Evolutionary conservation across 164 flowering plant species (phyloP).

Genomic region (Vitis amurensis): DNA sequence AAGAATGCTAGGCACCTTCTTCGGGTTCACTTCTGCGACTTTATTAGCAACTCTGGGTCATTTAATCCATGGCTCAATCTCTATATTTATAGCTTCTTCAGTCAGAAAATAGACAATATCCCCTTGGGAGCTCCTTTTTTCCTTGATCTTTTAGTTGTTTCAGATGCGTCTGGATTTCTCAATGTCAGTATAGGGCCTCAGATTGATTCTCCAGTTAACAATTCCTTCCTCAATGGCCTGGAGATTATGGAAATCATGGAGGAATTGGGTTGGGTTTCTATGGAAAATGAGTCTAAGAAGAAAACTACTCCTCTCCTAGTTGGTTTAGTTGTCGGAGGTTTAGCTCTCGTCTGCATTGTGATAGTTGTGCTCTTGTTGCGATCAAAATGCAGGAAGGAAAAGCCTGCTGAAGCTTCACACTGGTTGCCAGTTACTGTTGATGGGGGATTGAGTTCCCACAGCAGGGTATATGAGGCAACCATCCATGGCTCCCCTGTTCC

Average conservation of each 20-base stretch:
- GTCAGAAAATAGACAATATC: neutral
- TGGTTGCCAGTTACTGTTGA: neutral
- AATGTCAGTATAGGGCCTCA: conserved; percentile 3
- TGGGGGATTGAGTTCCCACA: neutral
- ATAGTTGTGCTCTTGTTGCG: neutral
- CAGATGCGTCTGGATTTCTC: conserved; percentile 3
- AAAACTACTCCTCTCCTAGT: neutral
- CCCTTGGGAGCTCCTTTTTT: conserved; percentile 4
- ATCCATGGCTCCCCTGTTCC: neutral
- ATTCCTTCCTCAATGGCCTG: conserved; percentile 15
- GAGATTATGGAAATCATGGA: conserved; percentile 12
- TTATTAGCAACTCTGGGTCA: neutral
- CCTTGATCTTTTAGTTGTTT: conserved; percentile 12
- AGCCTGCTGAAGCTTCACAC: neutral
- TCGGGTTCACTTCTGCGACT: conserved; percentile 18
- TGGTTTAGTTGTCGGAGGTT: neutral
- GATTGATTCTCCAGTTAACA: neutral
- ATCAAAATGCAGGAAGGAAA: neutral
- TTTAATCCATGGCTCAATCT: neutral
- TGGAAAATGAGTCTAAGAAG: neutral
- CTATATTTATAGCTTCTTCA: neutral
- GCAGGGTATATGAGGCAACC: neutral
- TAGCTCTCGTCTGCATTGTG: conserved; percentile 2
- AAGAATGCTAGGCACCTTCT: conserved; percentile 3
- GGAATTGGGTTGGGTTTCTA: neutral